Evolutionary conservation across 257 asterid species (phyloP).

Genomic region (Petrea volubilis): DNA sequence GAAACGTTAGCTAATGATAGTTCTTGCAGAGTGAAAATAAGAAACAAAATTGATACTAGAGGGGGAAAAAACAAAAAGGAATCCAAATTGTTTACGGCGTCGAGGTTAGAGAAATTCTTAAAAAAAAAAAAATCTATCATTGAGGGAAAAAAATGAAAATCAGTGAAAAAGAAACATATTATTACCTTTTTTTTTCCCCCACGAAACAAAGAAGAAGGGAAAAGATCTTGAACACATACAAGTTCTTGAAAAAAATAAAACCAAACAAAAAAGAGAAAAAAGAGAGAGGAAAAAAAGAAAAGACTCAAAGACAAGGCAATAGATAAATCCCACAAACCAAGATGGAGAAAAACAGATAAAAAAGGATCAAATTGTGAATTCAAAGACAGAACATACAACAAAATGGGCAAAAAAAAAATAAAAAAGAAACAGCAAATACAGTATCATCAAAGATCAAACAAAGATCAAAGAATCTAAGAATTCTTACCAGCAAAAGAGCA

Average conservation of each 20-base stretch:
- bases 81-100: neutral
- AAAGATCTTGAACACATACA: constrained; percentile 24
- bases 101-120: neutral
- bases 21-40: neutral
- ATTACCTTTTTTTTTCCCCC: neutral
- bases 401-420: too few relatives aligned
- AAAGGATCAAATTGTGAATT: constrained; percentile 23
- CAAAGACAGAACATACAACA: constrained; percentile 10
- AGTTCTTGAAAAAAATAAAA: neutral
- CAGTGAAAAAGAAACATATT: neutral
- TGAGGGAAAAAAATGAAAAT: neutral
- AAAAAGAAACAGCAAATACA: neutral
- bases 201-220: neutral
- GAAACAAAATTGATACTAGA: neutral
- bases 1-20: neutral
- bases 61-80: neutral
- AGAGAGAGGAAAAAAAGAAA: neutral
- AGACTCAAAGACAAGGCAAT: neutral
- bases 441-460: constrained; percentile 29
- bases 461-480: constrained; percentile 21
- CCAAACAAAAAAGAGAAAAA: neutral
- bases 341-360: neutral
- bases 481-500: constrained; percentile 51
- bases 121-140: constrained; percentile 16
- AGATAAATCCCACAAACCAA: constrained; percentile 16